phyloP scores from a whole-genome alignment of 2,329 filamentous ascomycete species.

The Claviceps capensis region DNA sequence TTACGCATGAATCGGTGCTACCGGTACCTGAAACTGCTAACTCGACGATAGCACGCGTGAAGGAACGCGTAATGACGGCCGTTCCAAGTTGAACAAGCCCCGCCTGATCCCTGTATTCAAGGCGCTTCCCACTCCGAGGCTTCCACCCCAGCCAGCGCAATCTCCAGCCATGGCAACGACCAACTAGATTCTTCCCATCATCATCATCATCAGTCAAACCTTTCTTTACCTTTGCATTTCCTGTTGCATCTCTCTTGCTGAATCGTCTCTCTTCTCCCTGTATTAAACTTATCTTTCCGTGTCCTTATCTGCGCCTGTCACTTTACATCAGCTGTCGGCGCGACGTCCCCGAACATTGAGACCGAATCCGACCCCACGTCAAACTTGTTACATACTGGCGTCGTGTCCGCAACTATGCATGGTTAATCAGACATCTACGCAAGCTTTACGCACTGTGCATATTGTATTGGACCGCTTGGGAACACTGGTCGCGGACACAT shows the following conservation, averaged over 20 bases:
- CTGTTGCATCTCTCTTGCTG: too few relatives aligned
- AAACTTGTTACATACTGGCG: neutral
- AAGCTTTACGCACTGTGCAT: neutral
- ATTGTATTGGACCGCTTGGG: constrained; percentile 17
- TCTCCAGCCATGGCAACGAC: neutral
- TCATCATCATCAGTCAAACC: too few relatives aligned
- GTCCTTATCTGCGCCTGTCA: neutral
- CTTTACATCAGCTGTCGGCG: neutral
- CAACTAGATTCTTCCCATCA: neutral
- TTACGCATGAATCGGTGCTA: neutral
- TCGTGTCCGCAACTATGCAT: constrained; percentile 2
- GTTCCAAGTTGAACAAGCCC: too few relatives aligned
- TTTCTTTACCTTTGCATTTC: too few relatives aligned
- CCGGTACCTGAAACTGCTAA: neutral
- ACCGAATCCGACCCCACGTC: neutral
- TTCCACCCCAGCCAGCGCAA: neutral
- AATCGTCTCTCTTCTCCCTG: too few relatives aligned
- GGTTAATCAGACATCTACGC: neutral
- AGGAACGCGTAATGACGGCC: neutral
- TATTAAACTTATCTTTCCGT: too few relatives aligned
- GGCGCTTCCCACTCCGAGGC: neutral
- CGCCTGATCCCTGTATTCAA: too few relatives aligned
- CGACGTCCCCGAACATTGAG: neutral
- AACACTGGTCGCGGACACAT: constrained; percentile 15
- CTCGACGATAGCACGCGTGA: neutral